Conservation (phyloP, 345 rosid species). For the Camelina neglecta region DNA sequence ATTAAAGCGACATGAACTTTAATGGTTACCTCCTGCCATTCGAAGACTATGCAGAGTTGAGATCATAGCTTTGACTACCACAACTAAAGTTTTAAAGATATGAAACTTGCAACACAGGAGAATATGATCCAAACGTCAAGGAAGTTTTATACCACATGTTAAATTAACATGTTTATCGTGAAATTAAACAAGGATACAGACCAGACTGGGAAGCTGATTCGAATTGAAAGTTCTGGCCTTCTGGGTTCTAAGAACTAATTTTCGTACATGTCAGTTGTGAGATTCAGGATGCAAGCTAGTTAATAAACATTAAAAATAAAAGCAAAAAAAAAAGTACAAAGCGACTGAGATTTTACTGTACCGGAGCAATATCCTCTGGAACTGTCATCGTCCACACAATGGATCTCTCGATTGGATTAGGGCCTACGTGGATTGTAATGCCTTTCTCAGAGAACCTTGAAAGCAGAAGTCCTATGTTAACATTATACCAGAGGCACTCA, state of each 20-base stretch:
- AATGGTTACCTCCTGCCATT: not conserved
- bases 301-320: not conserved
- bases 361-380: conserved; percentile 81
- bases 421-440: conserved; percentile 61
- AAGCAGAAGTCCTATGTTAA: conserved; percentile 75
- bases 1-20: not conserved
- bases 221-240: conserved; percentile 9
- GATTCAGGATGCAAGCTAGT: conserved; percentile 20
- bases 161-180: conserved; percentile 5
- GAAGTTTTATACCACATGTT: conserved; percentile 22
- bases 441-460: conserved; percentile 87
- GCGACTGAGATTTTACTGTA: conserved; percentile 34
- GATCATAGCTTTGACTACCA: conserved; percentile 18
- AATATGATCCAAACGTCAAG: conserved; percentile 7
- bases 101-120: too few species aligned
- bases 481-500: conserved; percentile 38
- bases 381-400: conserved; percentile 79
- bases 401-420: conserved; percentile 86
- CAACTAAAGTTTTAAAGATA: not conserved
- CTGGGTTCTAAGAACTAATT: conserved; percentile 11
- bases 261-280: conserved; percentile 15
- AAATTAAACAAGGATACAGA: conserved; percentile 12
- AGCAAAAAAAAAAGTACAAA: not conserved
- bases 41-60: not conserved
- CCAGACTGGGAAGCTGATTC: conserved; percentile 6